These are phyloP conservation scores for Vickermania spadyakhi DNA, from an alignment of 208 protist species.

Conservation along the genomic window DNA sequence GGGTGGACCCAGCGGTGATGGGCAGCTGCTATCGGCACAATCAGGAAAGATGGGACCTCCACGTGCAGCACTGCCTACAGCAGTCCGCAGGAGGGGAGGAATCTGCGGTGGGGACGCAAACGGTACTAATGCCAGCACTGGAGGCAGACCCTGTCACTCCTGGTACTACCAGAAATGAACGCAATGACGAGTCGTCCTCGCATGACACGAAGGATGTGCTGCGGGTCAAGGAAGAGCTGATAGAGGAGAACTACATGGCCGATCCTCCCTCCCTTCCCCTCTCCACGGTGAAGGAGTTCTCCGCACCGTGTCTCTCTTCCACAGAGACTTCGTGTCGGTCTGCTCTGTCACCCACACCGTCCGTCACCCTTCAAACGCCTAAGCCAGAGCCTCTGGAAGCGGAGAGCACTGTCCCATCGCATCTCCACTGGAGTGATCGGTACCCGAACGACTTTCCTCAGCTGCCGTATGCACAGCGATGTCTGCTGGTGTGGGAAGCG, in stretches of 20 bases:
- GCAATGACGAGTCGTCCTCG: background rate
- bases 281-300: background rate
- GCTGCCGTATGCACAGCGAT: conserved; percentile 63
- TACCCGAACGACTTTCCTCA: conserved; percentile 8
- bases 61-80: background rate
- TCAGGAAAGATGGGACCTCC: background rate
- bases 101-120: background rate
- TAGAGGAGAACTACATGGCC: too few species aligned
- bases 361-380: too few species aligned
- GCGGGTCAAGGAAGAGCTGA: too few species aligned
- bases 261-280: background rate
- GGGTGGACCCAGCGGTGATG: background rate
- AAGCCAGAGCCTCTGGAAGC: too few species aligned
- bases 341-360: too few species aligned
- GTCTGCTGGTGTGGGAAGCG: conserved; percentile 66
- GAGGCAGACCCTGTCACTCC: too few species aligned
- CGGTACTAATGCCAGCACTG: too few species aligned
- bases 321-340: too few species aligned
- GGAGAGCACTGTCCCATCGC: too few species aligned
- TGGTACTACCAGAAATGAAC: too few species aligned
- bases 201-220: background rate
- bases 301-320: too few species aligned
- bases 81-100: background rate
- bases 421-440: background rate
- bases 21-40: background rate